phyloP scores from a whole-genome alignment of 2,329 filamentous ascomycete species.

The Fusarium gaditjirri region DNA sequence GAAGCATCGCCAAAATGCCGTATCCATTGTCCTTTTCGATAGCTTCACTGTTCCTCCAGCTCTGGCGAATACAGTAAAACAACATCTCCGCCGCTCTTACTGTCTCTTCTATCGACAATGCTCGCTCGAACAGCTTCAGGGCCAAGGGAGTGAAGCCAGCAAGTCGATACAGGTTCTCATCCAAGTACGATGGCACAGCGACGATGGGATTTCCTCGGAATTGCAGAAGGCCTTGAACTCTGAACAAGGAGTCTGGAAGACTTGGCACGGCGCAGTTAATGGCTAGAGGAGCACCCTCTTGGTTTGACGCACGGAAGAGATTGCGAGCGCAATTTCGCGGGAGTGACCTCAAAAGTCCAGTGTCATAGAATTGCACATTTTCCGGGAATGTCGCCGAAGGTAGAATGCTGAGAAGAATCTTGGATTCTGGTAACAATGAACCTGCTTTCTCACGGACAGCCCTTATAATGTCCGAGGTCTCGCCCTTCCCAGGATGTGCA shows the following conservation, averaged over 20 bases:
- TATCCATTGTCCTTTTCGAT: constrained; percentile 98
- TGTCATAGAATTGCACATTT: constrained; percentile 82
- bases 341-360: constrained; percentile 79
- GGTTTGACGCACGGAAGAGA: constrained; percentile 51
- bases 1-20: constrained; percentile 82
- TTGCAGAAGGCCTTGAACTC: constrained; percentile 82
- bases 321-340: constrained; percentile 78
- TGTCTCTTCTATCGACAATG: constrained; percentile 75
- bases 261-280: constrained; percentile 90
- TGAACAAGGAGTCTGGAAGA: constrained; percentile 87
- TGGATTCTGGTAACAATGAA: constrained; percentile 80
- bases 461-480: constrained; percentile 88
- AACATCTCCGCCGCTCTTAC: constrained; percentile 83
- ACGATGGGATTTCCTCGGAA: constrained; percentile 87
- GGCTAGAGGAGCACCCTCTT: constrained; percentile 76
- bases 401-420: constrained; percentile 84
- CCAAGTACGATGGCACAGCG: constrained; percentile 82
- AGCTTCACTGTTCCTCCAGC: constrained; percentile 97
- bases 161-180: constrained; percentile 91
- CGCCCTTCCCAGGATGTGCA: constrained; percentile 87
- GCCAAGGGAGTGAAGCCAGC: constrained; percentile 91
- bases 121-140: constrained; percentile 83
- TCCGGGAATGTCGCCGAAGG: constrained; percentile 83
- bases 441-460: constrained; percentile 90
- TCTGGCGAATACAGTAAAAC: constrained; percentile 86